A percentile compares a stretch with the other conserved stretches of the same genome.
Conservation (phyloP, 164 flowering plant genomes). For the Sextonia rubra region DNA sequence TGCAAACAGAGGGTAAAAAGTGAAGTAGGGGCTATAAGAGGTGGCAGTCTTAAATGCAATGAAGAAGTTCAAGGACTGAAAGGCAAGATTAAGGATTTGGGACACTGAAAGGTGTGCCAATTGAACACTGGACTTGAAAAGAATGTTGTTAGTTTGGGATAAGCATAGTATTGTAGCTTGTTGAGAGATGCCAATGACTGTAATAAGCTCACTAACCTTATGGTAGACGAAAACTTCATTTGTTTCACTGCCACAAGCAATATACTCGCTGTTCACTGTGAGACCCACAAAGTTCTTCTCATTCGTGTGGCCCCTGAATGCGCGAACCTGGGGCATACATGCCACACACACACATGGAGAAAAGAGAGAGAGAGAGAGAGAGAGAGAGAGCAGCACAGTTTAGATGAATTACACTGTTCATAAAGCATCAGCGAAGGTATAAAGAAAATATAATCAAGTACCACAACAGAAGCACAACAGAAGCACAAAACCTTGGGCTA, state of each 20-base stretch:
- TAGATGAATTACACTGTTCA: too few species aligned
- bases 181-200: neutral
- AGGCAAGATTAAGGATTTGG: neutral
- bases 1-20: too few species aligned
- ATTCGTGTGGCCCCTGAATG: slow-evolving; percentile 86
- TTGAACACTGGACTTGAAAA: neutral
- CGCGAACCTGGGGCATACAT: slow-evolving; percentile 58
- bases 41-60: neutral
- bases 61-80: neutral
- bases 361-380: neutral
- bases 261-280: slow-evolving; percentile 76
- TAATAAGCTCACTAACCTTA: slow-evolving; percentile 46
- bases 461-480: too few species aligned
- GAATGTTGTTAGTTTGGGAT: neutral
- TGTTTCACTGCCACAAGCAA: slow-evolving; percentile 97
- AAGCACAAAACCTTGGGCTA: too few species aligned
- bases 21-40: neutral
- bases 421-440: too few species aligned
- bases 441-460: too few species aligned
- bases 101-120: neutral
- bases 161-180: neutral
- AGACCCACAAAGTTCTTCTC: slow-evolving; percentile 98
- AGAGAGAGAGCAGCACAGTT: too few species aligned
- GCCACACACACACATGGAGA: too few species aligned
- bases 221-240: slow-evolving; percentile 95